Evolutionary conservation across 495 filamentous ascomycete species (phyloP).

Genomic region (Aspergillus saccharolyticus): DNA sequence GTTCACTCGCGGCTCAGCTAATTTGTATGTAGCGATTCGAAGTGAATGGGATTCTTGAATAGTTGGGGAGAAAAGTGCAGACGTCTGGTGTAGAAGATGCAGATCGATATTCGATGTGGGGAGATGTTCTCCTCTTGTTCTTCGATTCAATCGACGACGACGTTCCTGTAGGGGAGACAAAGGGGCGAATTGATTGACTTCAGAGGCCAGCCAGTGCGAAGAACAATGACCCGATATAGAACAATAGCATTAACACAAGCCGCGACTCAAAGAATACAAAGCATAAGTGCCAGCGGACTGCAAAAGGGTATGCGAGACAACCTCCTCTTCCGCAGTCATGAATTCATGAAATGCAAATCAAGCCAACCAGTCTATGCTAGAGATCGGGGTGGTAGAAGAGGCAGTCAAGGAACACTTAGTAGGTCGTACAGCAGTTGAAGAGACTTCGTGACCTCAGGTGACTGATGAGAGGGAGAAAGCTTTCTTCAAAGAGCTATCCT

Average conservation of each 20-base stretch:
- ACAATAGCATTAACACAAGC: background rate
- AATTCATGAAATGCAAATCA: background rate
- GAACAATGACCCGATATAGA: background rate
- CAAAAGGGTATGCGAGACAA: background rate
- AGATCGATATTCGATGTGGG: background rate
- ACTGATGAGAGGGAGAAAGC: background rate
- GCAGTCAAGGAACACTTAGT: background rate
- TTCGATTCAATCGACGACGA: background rate
- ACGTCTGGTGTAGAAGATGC: background rate
- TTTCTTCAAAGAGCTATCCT: conserved; percentile 2
- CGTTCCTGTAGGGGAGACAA: background rate
- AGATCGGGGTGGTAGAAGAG: background rate
- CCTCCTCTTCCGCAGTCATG: background rate
- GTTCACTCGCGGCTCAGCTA: background rate
- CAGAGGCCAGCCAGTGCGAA: background rate
- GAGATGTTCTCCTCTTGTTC: background rate
- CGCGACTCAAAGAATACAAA: background rate
- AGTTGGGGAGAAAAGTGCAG: background rate
- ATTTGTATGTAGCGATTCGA: background rate
- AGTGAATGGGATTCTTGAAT: background rate
- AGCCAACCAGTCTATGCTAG: background rate
- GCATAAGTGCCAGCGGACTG: background rate
- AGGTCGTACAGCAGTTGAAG: background rate
- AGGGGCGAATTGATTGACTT: background rate
- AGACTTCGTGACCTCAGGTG: background rate